Conservation (phyloP, 495 filamentous ascomycete species). For the Penicillium robsamsonii region DNA sequence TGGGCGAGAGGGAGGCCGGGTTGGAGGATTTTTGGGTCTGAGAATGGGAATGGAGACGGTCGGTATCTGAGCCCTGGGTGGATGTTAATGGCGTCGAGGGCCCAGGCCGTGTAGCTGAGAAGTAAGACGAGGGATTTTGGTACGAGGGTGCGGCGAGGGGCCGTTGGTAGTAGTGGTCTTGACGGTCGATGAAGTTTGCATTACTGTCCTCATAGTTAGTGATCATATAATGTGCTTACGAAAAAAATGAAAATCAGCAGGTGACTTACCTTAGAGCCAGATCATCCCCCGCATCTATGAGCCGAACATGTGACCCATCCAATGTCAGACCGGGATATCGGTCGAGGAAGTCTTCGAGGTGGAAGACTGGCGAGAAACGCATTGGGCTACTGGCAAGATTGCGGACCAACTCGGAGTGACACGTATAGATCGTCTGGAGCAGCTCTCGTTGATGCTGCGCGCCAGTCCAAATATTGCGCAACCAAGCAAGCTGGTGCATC, state of each 20-base stretch:
- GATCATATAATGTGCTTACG: background rate
- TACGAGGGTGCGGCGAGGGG: conserved; percentile 19
- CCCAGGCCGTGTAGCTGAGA: conserved; percentile 14
- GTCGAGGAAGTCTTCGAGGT: conserved; percentile 84
- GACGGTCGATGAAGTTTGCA: conserved; percentile 17
- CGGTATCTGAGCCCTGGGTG: conserved; percentile 15
- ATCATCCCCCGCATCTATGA: conserved; percentile 54
- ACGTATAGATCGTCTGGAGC: conserved; percentile 68
- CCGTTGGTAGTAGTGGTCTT: conserved; percentile 24
- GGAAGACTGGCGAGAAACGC: conserved; percentile 74
- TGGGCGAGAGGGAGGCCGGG: conserved; percentile 15
- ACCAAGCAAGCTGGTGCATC: conserved; percentile 72
- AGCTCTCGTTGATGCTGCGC: conserved; percentile 77
- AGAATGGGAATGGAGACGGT: conserved; percentile 9
- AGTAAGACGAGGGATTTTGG: conserved; percentile 12
- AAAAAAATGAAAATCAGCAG: background rate
- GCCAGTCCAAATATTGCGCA: conserved; percentile 70
- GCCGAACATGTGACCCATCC: conserved; percentile 54
- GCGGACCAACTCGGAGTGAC: conserved; percentile 71
- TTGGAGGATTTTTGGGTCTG: conserved; percentile 8
- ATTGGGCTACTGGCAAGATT: conserved; percentile 61
- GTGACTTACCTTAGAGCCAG: conserved; percentile 43
- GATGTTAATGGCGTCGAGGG: conserved; percentile 13
- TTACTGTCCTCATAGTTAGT: conserved; percentile 4
- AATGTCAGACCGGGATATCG: conserved; percentile 59